Base-by-base conservation (phyloP, 345 rosid species). In the Citrus medica region DNA sequence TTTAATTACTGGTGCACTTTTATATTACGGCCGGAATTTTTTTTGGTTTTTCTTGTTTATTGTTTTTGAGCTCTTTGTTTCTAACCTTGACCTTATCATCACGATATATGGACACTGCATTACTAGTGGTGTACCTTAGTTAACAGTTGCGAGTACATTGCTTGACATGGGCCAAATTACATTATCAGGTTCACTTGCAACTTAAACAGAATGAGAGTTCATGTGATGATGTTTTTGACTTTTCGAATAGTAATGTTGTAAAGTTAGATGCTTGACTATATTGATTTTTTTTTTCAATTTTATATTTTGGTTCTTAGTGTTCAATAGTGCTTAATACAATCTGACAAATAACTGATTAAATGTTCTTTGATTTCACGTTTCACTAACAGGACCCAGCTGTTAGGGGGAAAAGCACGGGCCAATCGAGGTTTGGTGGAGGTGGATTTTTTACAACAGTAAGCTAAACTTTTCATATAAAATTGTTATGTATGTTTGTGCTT, bases 381-480 rank as follows among this genome's bases (percentile, higher is more conserved):
- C 51, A 27, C 10, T 81, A 33, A 35, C 82, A 90, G 93, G 90
- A 88, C 55, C 88, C 90, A 24, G 84, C 84, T 35, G 89, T 82
- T 71, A 82, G 86, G 81, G 86, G 82, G 37, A 88, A 88, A 81
- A 13, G 80, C 76, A 74, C 92, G 17, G 79, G 83, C 37, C 85
- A 86, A 75, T 79, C 87, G 24, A 88, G 79, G 76, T 86, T 75
- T 67, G 79, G 88, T 24, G 88, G 90, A 32, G 89, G 89, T 77
- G 82, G 87, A 66, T 86, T 86, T 85, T 89, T 77, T 72, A 86
- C 90, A 42, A 5, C 88, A 32, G 94, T 86, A 87, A 82, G 87
- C 76, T 28, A 75, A 69, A n/a, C 51, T 64, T 13, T 85, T 83
- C 79, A 4, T 21, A 7, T 64, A 22, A 22, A 75, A 32, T 30